phyloP scores from a whole-genome alignment of 2,329 filamentous ascomycete genomes.

The Botrytis sinoallii region DNA sequence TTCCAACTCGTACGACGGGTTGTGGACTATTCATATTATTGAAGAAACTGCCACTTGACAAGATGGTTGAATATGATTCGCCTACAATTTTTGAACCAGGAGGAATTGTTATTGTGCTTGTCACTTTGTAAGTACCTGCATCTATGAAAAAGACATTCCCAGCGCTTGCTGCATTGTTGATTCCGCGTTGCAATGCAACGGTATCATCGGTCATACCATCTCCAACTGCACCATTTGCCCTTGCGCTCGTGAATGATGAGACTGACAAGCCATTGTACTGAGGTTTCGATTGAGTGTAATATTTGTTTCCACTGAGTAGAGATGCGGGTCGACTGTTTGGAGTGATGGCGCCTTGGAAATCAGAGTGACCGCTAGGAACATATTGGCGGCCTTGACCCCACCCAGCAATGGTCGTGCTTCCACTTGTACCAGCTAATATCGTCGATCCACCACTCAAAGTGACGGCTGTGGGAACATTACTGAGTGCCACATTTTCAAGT shows the following conservation, averaged over 20 bases:
- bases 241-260: slow-evolving; percentile 44
- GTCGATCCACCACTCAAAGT: slow-evolving; percentile 40
- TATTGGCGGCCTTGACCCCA: slow-evolving; percentile 47
- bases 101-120: slow-evolving; percentile 47
- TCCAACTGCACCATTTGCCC: slow-evolving; percentile 44
- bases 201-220: slow-evolving; percentile 60
- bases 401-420: slow-evolving; percentile 20
- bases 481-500: slow-evolving; percentile 19
- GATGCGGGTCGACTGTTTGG: slow-evolving; percentile 22
- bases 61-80: slow-evolving; percentile 44
- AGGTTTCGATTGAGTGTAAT: slow-evolving; percentile 52
- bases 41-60: slow-evolving; percentile 44
- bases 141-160: slow-evolving; percentile 55
- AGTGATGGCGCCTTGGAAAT: slow-evolving; percentile 42
- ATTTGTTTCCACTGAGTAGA: slow-evolving; percentile 8
- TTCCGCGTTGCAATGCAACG: slow-evolving; percentile 52
- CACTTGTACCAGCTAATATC: background rate
- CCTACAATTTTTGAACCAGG: slow-evolving; percentile 42
- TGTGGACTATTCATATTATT: slow-evolving; percentile 43
- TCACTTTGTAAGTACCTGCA: slow-evolving; percentile 53
- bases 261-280: slow-evolving; percentile 46
- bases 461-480: slow-evolving; percentile 16
- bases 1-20: slow-evolving; percentile 51
- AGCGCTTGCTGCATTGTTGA: slow-evolving; percentile 48
- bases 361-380: slow-evolving; percentile 45